Conservation (phyloP, 495 filamentous ascomycete genomes). For the Daldinia grandis region DNA sequence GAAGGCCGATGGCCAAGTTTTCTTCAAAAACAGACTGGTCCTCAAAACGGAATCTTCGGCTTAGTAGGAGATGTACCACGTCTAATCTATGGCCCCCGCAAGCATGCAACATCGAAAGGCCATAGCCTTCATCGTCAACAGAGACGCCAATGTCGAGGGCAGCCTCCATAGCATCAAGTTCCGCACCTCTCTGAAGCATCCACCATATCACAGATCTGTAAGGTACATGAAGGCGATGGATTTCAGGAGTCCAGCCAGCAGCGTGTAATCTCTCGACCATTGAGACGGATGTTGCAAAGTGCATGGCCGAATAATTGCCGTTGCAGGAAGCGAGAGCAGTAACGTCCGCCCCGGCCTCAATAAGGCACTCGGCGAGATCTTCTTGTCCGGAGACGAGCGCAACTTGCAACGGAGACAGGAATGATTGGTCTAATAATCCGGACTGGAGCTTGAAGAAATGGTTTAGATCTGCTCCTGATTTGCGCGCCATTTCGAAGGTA, state of each 20-base stretch:
- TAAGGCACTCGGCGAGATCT: neutral
- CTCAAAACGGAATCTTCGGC: neutral
- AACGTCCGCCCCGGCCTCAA: neutral
- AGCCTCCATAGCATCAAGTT: neutral
- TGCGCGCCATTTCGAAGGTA: neutral
- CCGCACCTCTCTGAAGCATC: neutral
- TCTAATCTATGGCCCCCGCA: neutral
- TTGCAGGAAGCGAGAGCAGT: neutral
- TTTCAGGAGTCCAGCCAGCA: neutral
- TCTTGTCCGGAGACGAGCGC: neutral
- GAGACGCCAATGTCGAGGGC: neutral
- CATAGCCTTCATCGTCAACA: neutral
- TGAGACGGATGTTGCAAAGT: neutral
- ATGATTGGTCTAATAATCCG: neutral
- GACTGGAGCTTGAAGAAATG: neutral
- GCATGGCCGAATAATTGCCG: constrained; percentile 8
- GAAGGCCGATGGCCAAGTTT: neutral
- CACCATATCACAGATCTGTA: neutral
- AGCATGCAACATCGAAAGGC: neutral
- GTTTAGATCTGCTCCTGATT: neutral
- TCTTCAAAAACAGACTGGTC: neutral
- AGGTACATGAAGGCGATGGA: neutral
- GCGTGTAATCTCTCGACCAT: neutral
- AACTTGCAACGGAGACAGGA: neutral
- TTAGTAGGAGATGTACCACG: neutral